These are phyloP conservation scores for Solanum gracilifrons DNA, from an alignment of 257 asterid genomes.

Conservation along the genomic window DNA sequence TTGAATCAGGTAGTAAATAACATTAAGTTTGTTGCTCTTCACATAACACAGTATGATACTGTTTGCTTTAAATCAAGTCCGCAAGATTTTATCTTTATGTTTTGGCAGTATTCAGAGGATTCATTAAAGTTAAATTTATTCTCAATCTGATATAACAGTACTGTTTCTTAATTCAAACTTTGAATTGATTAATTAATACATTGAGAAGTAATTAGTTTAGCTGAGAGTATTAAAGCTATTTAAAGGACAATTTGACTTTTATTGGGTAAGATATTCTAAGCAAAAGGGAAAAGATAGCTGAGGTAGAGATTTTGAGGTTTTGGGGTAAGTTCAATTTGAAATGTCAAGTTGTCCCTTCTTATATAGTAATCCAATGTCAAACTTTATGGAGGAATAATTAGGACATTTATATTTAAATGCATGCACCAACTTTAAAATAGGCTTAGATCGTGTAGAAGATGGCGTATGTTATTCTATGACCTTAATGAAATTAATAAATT, in stretches of 20 bases:
- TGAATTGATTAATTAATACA: not conserved
- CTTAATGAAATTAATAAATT: not conserved
- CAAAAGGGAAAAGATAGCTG: not conserved
- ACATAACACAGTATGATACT: not conserved
- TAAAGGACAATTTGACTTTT: not conserved
- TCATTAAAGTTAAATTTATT: not conserved
- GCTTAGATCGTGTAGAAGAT: not conserved
- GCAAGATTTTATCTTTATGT: not conserved
- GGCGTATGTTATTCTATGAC: not conserved
- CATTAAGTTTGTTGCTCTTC: not conserved
- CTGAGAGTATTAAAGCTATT: not conserved
- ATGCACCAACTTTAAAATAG: not conserved
- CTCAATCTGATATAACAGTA: not conserved
- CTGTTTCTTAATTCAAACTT: not conserved
- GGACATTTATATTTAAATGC: not conserved
- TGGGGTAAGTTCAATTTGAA: not conserved
- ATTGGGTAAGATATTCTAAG: constrained; percentile 1
- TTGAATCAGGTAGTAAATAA: not conserved
- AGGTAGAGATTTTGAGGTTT: not conserved
- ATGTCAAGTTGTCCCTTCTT: not conserved
- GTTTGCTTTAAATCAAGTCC: not conserved
- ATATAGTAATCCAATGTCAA: not conserved
- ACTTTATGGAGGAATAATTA: not conserved
- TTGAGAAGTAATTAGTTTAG: not conserved
- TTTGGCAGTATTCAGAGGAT: not conserved